Base-by-base conservation (phyloP, 352 stramenopile species). In the Pythium pyrilobum region DNA sequence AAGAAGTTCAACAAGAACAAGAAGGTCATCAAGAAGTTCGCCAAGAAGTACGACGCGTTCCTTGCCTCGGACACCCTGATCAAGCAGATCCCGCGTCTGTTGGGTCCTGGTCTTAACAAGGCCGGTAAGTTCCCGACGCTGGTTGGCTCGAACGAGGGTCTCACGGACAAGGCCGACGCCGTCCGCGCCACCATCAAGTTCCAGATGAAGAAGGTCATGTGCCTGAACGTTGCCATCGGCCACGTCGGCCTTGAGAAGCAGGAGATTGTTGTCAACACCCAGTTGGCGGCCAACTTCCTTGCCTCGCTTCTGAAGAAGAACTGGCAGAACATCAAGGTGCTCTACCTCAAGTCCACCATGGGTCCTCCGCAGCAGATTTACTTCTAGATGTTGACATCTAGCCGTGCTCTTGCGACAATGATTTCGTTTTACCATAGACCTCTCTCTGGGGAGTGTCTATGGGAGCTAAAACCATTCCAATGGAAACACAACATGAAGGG, bases 1-100 rank as follows among this genome's bases (percentile, higher is more conserved):
- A 99, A 99, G 87, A 99, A 99, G 80, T 97, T 99, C 67, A 99
- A 99, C 97, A 99, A 99, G 88, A 98, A 99, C 93, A 99, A 99
- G 92, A 99, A 99, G 87, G 81, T 99, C 45, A 98, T 99, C 64
- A 99, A 99, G 93, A 99, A 99, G 85, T 98, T 99, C 64, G 96
- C 97, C 66, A 99, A 99, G 89, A 98, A 98, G 82, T 99, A 99
- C 81, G 96, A 99, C 72, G 97, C 97, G 56, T 99, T 99, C 84
- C 71, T 99, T 32, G 96, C 97, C 43, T 99, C 97, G 37, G 96
- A 99, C 76, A 98, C 97, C 45, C 82, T 99, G 52, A 99, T 99
- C 90, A 99, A 99, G 94, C 96, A 99, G 81, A 99, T 99, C 63
- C 97, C 97, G 45, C 96, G 97, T 98, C 92, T 99, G 71, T 83